phyloP scores from a whole-genome alignment of 164 flowering plant genomes.

The Houttuynia cordata region DNA sequence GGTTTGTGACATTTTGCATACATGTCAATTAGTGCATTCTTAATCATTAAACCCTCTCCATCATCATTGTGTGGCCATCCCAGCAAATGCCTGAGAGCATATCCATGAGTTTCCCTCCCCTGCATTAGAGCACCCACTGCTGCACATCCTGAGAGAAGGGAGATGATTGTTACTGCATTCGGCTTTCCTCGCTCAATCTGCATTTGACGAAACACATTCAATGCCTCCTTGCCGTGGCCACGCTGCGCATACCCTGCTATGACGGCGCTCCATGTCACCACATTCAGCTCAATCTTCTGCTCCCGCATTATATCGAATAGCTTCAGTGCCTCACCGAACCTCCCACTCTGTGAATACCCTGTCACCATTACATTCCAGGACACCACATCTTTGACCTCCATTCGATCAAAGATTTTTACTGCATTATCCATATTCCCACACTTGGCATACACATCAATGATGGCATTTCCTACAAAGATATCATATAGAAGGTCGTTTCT shows the following conservation, averaged over 20 bases:
- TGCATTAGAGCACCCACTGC: conserved; percentile 41
- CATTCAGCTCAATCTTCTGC: conserved; percentile 41
- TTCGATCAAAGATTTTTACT: conserved; percentile 31
- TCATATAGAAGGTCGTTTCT: conserved; percentile 32
- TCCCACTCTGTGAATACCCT: conserved; percentile 60
- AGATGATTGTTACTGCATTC: conserved; percentile 58
- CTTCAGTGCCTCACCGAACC: conserved; percentile 38
- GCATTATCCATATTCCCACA: conserved; percentile 46
- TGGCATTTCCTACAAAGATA: conserved; percentile 53
- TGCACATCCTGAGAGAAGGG: conserved; percentile 69
- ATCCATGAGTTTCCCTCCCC: conserved; percentile 63
- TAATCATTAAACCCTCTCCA: conserved; percentile 45
- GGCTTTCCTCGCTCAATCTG: conserved; percentile 32
- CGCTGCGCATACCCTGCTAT: conserved; percentile 72
- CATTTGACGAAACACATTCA: conserved; percentile 58
- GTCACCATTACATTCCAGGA: conserved; percentile 83
- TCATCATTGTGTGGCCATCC: conserved; percentile 15
- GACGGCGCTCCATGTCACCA: conserved; percentile 79
- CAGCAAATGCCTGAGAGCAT: conserved; percentile 31
- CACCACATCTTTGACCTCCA: conserved; percentile 56
- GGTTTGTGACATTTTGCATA: conserved; percentile 50
- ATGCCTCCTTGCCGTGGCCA: conserved; percentile 46
- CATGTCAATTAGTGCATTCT: conserved; percentile 67
- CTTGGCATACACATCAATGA: conserved; percentile 58
- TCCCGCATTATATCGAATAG: conserved; percentile 46